Base-by-base conservation (phyloP, 495 filamentous ascomycete species). In the Penicillium desertorum region DNA sequence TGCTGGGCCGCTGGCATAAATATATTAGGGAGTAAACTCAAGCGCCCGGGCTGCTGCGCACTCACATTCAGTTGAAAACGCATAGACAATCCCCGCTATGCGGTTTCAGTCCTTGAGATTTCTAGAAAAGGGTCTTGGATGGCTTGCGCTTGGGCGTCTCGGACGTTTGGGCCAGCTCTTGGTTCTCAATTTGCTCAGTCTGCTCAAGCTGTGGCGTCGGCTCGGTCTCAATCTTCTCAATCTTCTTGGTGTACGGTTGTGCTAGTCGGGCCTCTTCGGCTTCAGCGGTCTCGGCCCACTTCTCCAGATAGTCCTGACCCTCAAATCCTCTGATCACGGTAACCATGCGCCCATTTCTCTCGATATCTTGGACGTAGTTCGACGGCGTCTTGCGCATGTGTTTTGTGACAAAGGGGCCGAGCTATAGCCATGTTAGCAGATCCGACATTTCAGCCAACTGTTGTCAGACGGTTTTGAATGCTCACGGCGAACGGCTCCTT, bases 331-430 rank as follows among this genome's bases (percentile, higher is more conserved):
- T 65, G 34, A 70, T 62, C 37, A 69, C 62, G 2, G 63, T 69
- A 34, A 70, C 50, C 4, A 36, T 57, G 17, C 58, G 57, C 32
- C 63, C 66, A 36, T 71, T 61, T 25, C 62, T 62, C 44, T 66
- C 64, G 11, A 75, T 54, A 19, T 73, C 67, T 37, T 73, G 63
- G 11, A 58, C 68, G 65, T 77, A 79, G 50, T 65, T 70, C 46
- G 63, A 65, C 17, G 60, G 68, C 12, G 70, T 79, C 22, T 74
- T 65, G 23, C 62, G 63, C 60, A 92, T 84, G 56, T 76, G 82
- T 47, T 78, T 78, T 46, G 89, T 86, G 36, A 96, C 88, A 64
- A 96, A 98, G 6, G 92, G 93, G 8, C 87, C 93, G 65, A 96
- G 83, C 93, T 96, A 52, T 2, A 46, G 37, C 17, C 17, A 58